Base-by-base conservation (phyloP, 441 rosid species). In the Heliophila coronopifolia region DNA sequence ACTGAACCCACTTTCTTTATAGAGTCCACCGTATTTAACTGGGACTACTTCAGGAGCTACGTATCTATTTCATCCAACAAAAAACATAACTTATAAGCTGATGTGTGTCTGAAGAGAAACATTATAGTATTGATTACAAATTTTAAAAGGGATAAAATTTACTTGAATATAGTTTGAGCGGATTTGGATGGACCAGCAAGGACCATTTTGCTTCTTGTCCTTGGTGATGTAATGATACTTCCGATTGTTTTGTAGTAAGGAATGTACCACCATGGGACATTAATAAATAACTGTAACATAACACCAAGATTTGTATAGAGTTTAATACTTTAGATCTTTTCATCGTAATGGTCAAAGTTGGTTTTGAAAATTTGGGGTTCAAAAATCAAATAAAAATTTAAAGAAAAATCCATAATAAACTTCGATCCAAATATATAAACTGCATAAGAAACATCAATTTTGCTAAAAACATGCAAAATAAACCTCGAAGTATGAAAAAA, bases 1-100 rank as follows among this genome's bases (percentile, higher is more conserved):
- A 3, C 71, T 59, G 31, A 79, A 79, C 4, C 54, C 25, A 7
- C 87, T 78, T 7, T 86, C 87, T 34, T 67, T 72, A 65, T 80
- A 79, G 26, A 86, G 58, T 15, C 95, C 95, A 60, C 95, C 95
- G 36, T 79, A 81, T 26, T 73, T 84, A 54, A 86, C 79, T 0
- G 93, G 87, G 9, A 86, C 93, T 47, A 74, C 75, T 54, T 83
- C 93, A 25, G 87, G 81, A 33, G 85, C 64, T 50, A 84, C 52
- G 44, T 81, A 81, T 51, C 84, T 76, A 11, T 27, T 19, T 18
- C 49, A 37, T 10, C 19, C 32, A 45, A 44, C n/a, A n/a, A n/a
- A 42, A 51, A 58, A 51, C 39, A 59, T 14, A 44, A 9, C 9
- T 39, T n/a, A 24, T 31, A 18, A 51, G 17, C 14, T n/a, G 27